A percentile compares a stretch with the other conserved stretches of the same genome.
phyloP scores from a whole-genome alignment of 2,329 filamentous ascomycete genomes.

The Verticillium isaacii region DNA sequence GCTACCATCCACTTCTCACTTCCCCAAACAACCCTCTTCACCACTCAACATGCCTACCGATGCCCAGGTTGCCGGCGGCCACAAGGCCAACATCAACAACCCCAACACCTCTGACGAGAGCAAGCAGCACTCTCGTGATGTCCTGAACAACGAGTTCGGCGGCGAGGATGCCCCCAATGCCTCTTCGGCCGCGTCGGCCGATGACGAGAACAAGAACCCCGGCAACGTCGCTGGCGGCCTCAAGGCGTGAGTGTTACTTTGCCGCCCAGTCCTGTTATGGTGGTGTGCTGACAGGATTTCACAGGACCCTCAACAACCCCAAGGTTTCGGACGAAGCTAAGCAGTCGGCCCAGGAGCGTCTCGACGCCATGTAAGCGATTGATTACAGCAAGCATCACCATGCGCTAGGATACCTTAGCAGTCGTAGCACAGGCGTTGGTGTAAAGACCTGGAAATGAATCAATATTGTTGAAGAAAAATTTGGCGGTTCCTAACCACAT shows the following conservation, averaged over 20 bases:
- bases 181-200: constrained; percentile 10
- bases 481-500: too few relatives aligned
- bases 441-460: too few relatives aligned
- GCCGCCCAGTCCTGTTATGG: background rate
- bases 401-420: background rate
- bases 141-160: constrained; percentile 46
- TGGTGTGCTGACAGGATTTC: constrained; percentile 1
- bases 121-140: constrained; percentile 48
- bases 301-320: constrained; percentile 49
- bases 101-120: constrained; percentile 50
- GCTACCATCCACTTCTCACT: background rate
- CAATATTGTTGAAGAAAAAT: too few relatives aligned
- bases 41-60: constrained; percentile 38
- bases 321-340: constrained; percentile 53
- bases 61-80: constrained; percentile 48
- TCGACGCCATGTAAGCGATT: constrained; percentile 32
- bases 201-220: constrained; percentile 43
- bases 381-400: too few relatives aligned
- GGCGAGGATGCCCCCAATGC: constrained; percentile 30
- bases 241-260: constrained; percentile 37
- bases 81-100: constrained; percentile 56
- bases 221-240: constrained; percentile 46
- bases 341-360: constrained; percentile 46
- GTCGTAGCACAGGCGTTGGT: too few relatives aligned
- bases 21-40: background rate